These are phyloP conservation scores for Gnaphalium uliginosum DNA, from an alignment of 129 eudicot genomes.

Conservation along the genomic window DNA sequence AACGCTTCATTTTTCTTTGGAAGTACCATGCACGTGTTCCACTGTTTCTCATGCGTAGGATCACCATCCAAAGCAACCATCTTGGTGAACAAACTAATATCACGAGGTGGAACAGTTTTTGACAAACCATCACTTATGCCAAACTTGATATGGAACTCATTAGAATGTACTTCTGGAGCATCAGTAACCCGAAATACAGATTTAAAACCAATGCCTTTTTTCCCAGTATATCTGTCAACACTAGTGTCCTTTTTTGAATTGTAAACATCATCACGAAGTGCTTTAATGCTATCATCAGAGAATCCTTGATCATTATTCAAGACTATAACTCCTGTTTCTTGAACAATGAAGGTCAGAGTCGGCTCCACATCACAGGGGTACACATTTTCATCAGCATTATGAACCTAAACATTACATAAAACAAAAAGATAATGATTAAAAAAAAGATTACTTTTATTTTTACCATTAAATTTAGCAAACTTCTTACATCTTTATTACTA, in stretches of 20 bases:
- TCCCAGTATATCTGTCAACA: slow-evolving; percentile 83
- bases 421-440: background rate
- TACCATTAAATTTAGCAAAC: background rate
- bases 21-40: slow-evolving; percentile 78
- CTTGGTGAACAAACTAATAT: slow-evolving; percentile 42
- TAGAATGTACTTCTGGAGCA: slow-evolving; percentile 90
- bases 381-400: slow-evolving; percentile 95
- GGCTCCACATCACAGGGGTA: slow-evolving; percentile 73
- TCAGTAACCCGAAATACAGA: slow-evolving; percentile 94
- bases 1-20: slow-evolving; percentile 49
- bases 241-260: slow-evolving; percentile 72
- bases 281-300: slow-evolving; percentile 70
- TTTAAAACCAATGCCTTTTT: slow-evolving; percentile 97
- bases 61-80: slow-evolving; percentile 39
- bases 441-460: background rate
- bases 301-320: slow-evolving; percentile 81
- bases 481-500: too few species aligned
- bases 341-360: slow-evolving; percentile 77
- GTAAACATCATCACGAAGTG: slow-evolving; percentile 86
- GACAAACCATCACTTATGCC: slow-evolving; percentile 67
- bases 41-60: slow-evolving; percentile 29
- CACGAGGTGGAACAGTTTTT: slow-evolving; percentile 64
- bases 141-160: slow-evolving; percentile 80
- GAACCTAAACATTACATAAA: slow-evolving; percentile 45
- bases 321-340: slow-evolving; percentile 60